A percentile compares a stretch with the other conserved stretches of the same genome.
phyloP scores from a whole-genome alignment of 306 rosid species.

The Dicorynia guianensis region DNA sequence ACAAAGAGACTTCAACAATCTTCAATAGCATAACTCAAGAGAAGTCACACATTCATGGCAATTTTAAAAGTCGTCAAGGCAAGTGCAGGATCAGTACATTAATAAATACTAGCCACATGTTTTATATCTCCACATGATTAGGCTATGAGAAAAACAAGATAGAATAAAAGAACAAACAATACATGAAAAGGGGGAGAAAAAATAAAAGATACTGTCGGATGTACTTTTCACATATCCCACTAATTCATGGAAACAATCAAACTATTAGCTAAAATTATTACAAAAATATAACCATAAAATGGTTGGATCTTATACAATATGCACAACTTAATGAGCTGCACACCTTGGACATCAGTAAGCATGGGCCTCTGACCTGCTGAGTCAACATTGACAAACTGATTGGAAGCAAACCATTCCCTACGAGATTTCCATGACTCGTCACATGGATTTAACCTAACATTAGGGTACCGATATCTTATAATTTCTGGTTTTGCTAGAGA shows the following conservation, averaged over 20 bases:
- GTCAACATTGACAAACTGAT: constrained; percentile 49
- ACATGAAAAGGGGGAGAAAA: neutral
- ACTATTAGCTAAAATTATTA: neutral
- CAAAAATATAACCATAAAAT: constrained; percentile 30
- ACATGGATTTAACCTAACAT: constrained; percentile 33
- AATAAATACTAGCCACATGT: constrained; percentile 14
- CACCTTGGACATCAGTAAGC: constrained; percentile 61
- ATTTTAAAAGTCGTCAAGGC: constrained; percentile 4
- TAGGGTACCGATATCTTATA: constrained; percentile 58
- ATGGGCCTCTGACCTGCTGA: constrained; percentile 52
- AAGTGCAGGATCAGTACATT: constrained; percentile 10
- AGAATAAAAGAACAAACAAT: neutral
- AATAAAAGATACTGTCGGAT: neutral
- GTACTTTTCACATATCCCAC: neutral
- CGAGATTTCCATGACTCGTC: constrained; percentile 53
- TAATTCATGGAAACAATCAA: neutral
- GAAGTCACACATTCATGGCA: constrained; percentile 7
- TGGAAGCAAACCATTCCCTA: constrained; percentile 50
- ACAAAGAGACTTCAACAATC: constrained; percentile 16
- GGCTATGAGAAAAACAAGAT: neutral
- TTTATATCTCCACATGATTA: constrained; percentile 1
- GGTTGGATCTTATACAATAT: constrained; percentile 19
- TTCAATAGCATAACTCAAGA: constrained; percentile 8
- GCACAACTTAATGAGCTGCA: constrained; percentile 38
- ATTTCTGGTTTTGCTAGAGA: constrained; percentile 51